phyloP scores from a whole-genome alignment of 306 rosid genomes.

The Prunus mira region DNA sequence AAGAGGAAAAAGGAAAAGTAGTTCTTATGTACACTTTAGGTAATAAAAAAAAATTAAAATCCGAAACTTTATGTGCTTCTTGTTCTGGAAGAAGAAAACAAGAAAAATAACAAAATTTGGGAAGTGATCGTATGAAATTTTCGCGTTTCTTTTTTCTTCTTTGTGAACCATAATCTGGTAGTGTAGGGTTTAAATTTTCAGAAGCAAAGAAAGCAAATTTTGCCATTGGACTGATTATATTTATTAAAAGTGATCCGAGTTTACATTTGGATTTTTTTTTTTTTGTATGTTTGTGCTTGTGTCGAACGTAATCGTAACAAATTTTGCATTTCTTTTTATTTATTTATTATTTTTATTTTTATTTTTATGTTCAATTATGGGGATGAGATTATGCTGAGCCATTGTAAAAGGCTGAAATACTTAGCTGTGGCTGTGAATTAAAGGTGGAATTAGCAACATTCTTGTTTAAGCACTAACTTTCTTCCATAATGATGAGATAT shows the following conservation, averaged over 20 bases:
- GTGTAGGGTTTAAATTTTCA: background rate
- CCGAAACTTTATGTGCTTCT: background rate
- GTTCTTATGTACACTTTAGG: background rate
- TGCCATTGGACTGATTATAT: background rate
- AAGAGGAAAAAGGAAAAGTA: background rate
- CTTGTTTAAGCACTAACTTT: slow-evolving; percentile 1
- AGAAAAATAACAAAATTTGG: background rate
- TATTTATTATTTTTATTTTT: background rate
- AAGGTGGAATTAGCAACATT: background rate
- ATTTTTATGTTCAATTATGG: background rate
- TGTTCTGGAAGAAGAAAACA: background rate
- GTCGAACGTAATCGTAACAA: background rate
- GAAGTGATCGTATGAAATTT: background rate
- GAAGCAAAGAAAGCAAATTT: background rate
- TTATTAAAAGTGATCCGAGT: background rate
- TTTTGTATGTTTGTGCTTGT: background rate
- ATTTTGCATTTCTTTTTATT: too few species aligned
- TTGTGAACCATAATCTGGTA: background rate
- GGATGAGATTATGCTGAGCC: background rate
- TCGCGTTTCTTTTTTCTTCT: background rate
- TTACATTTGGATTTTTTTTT: background rate
- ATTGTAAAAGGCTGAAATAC: background rate
- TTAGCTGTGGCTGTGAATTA: background rate
- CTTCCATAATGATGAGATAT: background rate
- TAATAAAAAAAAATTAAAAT: background rate